Base-by-base conservation (phyloP, 2,329 filamentous ascomycete species). In the Xenoacremonium recifei region DNA sequence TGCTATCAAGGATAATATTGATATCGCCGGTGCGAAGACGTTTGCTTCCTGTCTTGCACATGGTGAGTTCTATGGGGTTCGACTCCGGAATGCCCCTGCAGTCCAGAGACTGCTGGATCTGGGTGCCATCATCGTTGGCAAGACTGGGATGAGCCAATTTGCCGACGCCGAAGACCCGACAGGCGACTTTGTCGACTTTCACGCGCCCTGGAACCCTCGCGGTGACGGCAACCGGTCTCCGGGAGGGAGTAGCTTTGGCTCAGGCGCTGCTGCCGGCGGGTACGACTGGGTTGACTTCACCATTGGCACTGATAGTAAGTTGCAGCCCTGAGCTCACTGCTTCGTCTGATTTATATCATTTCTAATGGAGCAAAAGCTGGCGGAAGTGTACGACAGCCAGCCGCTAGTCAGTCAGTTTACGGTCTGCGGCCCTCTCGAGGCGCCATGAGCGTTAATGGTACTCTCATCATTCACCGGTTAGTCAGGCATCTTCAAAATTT, bases 101-200 rank as follows among this genome's bases (percentile, higher is more conserved):
- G n/a, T 31, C n/a, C 29, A 31, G 29, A 31, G 17, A 15, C 29
- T 31, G 7, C 29, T 31, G 6, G 29, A 31, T 9, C 29, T 31
- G 7, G 29, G 29, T 15, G 29, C 29, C 6, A 15, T 31, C 29
- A 31, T 31, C 6, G 29, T 31, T 15, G 29, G 29, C 6, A 31
- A 31, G 17, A 31, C 29, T 7, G 29, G 29, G 6, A 31, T 31
- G 29, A 65, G 64, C 3, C 69, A 73, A 47, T 76, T 77, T 41
- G 72, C 72, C 6, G 64, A 66, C 39, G 58, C 60, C 3, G 61
- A 65, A 49, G 16, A 15, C 15, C 39, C 29, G 7, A 31, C 29
- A 6, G 29, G 29, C n/a, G 29, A 31, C n/a, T 31, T 31, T 31
- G 45, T 67, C 4, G 65, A 68, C 39, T 65, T 50, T 40, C 54